Evolutionary conservation across 1,139 yeast species (phyloP).

Genomic region (Taiozyma sp.): DNA sequence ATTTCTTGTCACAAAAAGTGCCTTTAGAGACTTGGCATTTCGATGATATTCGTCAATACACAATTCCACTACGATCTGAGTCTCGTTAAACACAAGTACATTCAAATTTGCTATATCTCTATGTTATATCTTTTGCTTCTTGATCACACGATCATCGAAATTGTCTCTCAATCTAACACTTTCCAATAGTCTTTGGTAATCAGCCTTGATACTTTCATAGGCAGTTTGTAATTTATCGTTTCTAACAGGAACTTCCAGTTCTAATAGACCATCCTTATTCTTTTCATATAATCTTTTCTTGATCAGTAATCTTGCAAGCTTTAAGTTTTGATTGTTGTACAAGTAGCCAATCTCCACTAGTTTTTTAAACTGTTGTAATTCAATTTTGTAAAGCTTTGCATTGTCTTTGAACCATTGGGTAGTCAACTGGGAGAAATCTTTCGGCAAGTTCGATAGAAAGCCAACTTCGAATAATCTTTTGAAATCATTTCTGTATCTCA

Average conservation of each 20-base stretch:
- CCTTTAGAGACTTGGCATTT: too few species aligned
- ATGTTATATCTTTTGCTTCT: constrained; percentile 11
- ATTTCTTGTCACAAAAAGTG: background rate
- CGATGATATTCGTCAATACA: too few species aligned
- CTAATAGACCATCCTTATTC: constrained; percentile 71
- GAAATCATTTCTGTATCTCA: constrained; percentile 81
- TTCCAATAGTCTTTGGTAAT: constrained; percentile 48
- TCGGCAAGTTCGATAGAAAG: constrained; percentile 24
- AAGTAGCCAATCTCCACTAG: constrained; percentile 71
- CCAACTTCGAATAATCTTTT: constrained; percentile 37
- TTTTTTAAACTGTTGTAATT: constrained; percentile 71
- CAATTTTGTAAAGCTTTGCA: constrained; percentile 48
- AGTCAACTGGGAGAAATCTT: constrained; percentile 18
- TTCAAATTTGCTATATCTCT: too few species aligned
- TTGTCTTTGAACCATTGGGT: constrained; percentile 39
- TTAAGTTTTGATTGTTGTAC: constrained; percentile 29
- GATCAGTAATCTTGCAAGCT: constrained; percentile 45
- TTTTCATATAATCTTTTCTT: constrained; percentile 70
- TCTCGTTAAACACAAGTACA: too few species aligned
- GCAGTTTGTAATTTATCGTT: constrained; percentile 74
- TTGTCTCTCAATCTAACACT: constrained; percentile 13
- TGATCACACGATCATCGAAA: constrained; percentile 4
- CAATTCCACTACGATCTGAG: too few species aligned
- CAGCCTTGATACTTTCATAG: constrained; percentile 59
- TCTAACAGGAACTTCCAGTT: constrained; percentile 55